Evolutionary conservation across 176 grass and related monocot genomes (phyloP), one percentile per base, ranked within the genome.

Genomic region (Cenchrus americanus): DNA sequence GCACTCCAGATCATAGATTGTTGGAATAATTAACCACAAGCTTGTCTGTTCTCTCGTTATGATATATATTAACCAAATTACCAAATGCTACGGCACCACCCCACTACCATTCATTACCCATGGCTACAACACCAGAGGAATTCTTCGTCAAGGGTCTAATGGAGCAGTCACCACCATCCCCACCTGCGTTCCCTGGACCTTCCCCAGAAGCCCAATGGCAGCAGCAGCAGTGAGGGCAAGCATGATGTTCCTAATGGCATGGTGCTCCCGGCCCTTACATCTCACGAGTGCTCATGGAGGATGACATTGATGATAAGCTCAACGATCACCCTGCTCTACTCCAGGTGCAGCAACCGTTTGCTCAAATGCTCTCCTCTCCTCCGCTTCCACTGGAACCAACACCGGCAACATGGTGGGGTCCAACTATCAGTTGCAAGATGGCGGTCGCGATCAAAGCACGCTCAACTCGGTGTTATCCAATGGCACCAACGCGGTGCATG

Each of bases 271-370:
- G n/a, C n/a, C n/a, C 71, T 55, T 88, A 82, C 17, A 18, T 67
- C 17, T 67, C 65, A 10, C 34, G 17, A 10, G 74, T 92, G 54
- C 78, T 92, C 30, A 64, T 83, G 90, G 90, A 92, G 32, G 90
- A 92, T 26, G 86, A 88, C 46, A 60, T 79, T 2, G 90, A 84
- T 0, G 76, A 75, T 2, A 55, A 76, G 3, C 73, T 85, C 65
- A 71, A 49, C 3, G 53, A 87, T 19, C 52, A 87, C 58, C 85
- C 62, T 14, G 46, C 54, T 8, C 71, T 79, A 70, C 74, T 90
- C 40, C 83, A 81, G 53, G 84, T 34, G 0, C 83, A 86, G 50
- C 80, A 86, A 42, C 79, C 84, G 32, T 90, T 86, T 30, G 22
- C 52, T 46, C 78, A 86, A 55, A 90, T 90, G 30, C 67, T 86